Percentiles rank a stretch among this genome's conserved stretches.
These are phyloP conservation scores for Globisporangium abappressorium DNA, from an alignment of 352 stramenopile species.

Conservation along the genomic window DNA sequence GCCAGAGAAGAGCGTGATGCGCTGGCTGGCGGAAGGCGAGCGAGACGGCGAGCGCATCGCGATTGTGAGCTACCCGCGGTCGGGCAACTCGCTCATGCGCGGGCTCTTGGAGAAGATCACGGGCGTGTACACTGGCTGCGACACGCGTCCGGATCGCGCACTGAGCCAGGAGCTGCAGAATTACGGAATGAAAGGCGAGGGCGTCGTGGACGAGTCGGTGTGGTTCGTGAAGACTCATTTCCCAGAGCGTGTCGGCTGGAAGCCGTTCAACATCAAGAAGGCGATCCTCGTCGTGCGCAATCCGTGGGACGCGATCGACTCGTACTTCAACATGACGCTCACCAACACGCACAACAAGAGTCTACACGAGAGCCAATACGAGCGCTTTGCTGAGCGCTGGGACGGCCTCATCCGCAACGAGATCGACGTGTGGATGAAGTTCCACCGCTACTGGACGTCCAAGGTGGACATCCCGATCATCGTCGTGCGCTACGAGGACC, in stretches of 20 bases:
- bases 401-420: conserved; percentile 89
- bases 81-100: conserved; percentile 96
- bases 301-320: conserved; percentile 98
- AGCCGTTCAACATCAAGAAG: conserved; percentile 69
- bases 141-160: conserved; percentile 94
- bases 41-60: conserved; percentile 68
- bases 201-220: conserved; percentile 94
- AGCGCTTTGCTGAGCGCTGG: conserved; percentile 86
- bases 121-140: conserved; percentile 94
- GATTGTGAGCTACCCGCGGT: conserved; percentile 96
- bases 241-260: conserved; percentile 94
- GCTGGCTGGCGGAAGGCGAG: conserved; percentile 70
- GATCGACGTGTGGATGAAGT: conserved; percentile 90
- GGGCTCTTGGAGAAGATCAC: conserved; percentile 94
- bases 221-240: conserved; percentile 99
- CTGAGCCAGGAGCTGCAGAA: conserved; percentile 88
- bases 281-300: conserved; percentile 92
- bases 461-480: conserved; percentile 90
- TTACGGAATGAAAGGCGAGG: conserved; percentile 90
- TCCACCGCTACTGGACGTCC: conserved; percentile 88
- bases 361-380: conserved; percentile 83
- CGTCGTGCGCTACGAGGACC: conserved; percentile 91
- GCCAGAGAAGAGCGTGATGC: conserved; percentile 25
- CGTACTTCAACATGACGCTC: conserved; percentile 98
- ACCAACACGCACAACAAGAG: conserved; percentile 94